Conservation (phyloP, 345 rosid genomes). For the Eucalyptus albens region DNA sequence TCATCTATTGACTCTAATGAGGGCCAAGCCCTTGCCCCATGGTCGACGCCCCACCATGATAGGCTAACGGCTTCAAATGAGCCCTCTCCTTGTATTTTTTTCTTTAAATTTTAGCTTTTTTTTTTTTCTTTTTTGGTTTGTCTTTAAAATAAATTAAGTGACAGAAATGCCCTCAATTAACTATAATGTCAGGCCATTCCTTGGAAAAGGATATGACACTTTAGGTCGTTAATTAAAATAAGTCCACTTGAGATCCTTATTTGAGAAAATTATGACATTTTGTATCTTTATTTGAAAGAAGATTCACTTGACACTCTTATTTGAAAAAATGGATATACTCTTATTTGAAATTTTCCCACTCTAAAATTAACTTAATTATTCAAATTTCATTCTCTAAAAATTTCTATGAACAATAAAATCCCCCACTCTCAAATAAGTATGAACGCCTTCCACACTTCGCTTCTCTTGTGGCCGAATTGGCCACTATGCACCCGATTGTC, state of each 20-base stretch:
- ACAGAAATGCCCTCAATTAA: fast-evolving
- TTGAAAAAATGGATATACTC: fast-evolving
- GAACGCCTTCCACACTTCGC: no score
- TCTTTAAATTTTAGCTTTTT: no score
- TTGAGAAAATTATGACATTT: fast-evolving
- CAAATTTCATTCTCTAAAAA: neutral
- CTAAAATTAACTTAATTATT: no score
- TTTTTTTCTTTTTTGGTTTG: no score
- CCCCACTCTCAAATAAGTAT: neutral
- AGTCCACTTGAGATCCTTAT: fast-evolving
- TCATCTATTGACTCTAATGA: no score
- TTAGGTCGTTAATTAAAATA: fast-evolving
- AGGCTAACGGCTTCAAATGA: fast-evolving
- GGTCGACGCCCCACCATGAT: fast-evolving
- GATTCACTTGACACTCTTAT: fast-evolving
- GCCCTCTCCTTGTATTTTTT: fast-evolving
- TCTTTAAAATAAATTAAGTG: no score
- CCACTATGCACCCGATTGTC: no score
- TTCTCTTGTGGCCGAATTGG: no score
- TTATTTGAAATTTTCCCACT: no score
- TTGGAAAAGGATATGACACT: fast-evolving
- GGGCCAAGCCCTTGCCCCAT: no score
- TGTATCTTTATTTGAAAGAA: fast-evolving
- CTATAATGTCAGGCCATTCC: no score
- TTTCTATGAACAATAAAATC: neutral